Conservation (phyloP, 805 yeast genomes). For the Cyberlindnera maritima region DNA sequence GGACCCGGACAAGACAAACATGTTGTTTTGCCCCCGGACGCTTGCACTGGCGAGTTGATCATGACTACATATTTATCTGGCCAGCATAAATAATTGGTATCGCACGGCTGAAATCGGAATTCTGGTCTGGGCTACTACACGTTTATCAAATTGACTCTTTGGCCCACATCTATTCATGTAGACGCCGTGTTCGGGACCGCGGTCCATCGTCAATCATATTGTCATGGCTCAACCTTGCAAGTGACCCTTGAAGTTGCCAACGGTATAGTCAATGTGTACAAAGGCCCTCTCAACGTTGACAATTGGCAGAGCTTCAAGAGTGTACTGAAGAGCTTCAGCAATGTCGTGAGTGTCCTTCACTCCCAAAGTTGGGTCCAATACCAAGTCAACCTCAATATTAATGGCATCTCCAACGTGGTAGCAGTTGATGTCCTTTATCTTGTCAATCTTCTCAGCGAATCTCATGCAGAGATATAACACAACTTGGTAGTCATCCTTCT, state of each 20-base stretch:
- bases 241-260: conserved; percentile 38
- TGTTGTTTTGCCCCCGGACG: too few relatives aligned
- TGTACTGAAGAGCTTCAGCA: conserved; percentile 79
- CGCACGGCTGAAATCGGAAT: too few relatives aligned
- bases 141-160: background rate
- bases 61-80: too few relatives aligned
- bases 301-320: conserved; percentile 71
- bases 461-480: conserved; percentile 65
- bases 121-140: too few relatives aligned
- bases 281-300: conserved; percentile 78
- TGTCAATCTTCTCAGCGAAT: conserved; percentile 64
- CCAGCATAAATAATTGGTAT: background rate
- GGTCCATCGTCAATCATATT: background rate
- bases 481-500: conserved; percentile 58
- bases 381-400: conserved; percentile 74
- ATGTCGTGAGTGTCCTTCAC: conserved; percentile 74
- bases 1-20: background rate
- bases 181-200: too few relatives aligned
- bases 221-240: conserved; percentile 13
- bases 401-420: conserved; percentile 79
- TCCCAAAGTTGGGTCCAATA: conserved; percentile 47
- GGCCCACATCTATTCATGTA: too few relatives aligned
- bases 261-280: conserved; percentile 69
- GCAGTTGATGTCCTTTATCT: conserved; percentile 63
- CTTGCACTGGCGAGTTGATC: background rate